Evolutionary conservation across 345 rosid species (phyloP), one percentile per base, ranked within the genome.

Genomic region (Hibiscus trionum): DNA sequence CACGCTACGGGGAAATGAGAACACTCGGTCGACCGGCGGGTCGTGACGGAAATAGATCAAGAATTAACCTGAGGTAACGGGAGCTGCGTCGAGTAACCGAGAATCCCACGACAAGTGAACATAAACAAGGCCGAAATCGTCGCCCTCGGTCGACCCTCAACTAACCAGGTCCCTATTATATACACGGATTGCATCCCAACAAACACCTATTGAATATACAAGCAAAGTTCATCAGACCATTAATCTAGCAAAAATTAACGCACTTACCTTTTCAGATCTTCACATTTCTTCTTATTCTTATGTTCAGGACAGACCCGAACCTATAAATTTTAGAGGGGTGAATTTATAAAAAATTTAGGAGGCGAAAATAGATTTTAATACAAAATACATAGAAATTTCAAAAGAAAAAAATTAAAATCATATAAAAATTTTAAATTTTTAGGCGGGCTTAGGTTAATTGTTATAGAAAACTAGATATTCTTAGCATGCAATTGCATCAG

Each of bases 51-150:
- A 53, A 53, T 5, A 53, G 10, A 53, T 53, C 3, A 16, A 17
- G 58, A 50, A 15, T 16, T 55, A 17, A 63, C 68, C 68, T 63
- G 50, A 37, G 68, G 68, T 37, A 63, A 63, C 10, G 99, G 99
- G 37, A 95, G 97, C 76, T 95, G 99, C 2, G 99, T 92, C 55
- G 97, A 76, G 84, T 88, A 95, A 64, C 99, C 99, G 12, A 95
- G 92, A 74, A 90, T 88, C 58, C 97, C 97, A 1, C 97, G 96
- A 84, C 96, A 95, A 42, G 99, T 91, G 84, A 95, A 92, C 99
- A 92, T 91, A 88, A 95, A 95, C 8, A 90, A 72, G 6, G 97
- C 83, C 11, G 97, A 72, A 66, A 92, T 95, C 24, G 96, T 85
- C 2, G 97, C 89, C 70, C 99, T 78, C 3, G 96, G 85, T 37